Percentiles rank a stretch among this genome's conserved stretches.
Conservation (phyloP, 2,329 filamentous ascomycete species). For the Hypoxylon sp. region DNA sequence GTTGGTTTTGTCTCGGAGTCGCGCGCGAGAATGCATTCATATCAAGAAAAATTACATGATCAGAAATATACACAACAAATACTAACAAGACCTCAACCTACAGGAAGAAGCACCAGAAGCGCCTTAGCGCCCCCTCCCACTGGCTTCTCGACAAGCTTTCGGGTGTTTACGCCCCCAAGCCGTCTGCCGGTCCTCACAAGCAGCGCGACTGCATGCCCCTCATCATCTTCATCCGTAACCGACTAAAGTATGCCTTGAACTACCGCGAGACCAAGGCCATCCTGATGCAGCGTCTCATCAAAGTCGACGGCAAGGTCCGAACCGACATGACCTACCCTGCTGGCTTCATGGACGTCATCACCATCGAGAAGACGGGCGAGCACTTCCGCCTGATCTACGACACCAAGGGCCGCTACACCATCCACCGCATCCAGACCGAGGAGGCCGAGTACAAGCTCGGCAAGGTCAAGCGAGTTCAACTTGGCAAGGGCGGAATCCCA, state of each 20-base stretch:
- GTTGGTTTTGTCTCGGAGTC: too few relatives aligned
- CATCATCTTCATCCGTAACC: conserved; percentile 96
- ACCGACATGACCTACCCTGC: conserved; percentile 97
- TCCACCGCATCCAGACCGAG: conserved; percentile 98
- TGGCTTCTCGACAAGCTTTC: conserved; percentile 99
- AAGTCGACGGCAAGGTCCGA: conserved; percentile 99
- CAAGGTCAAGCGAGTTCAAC: conserved; percentile 99
- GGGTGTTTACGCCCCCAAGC: conserved; percentile 80
- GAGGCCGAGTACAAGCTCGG: conserved; percentile 99
- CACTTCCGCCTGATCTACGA: conserved; percentile 99
- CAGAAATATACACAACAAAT: conserved; percentile 6
- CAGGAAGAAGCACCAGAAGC: conserved; percentile 99
- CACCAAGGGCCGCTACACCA: conserved; percentile 99
- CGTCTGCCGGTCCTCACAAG: conserved; percentile 94
- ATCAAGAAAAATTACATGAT: too few relatives aligned
- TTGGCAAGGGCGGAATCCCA: conserved; percentile 99
- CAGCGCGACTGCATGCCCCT: conserved; percentile 98
- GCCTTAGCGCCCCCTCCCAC: conserved; percentile 97
- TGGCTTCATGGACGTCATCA: conserved; percentile 99
- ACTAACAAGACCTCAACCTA: conserved; percentile 47
- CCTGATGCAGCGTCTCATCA: conserved; percentile 99
- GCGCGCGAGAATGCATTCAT: too few relatives aligned
- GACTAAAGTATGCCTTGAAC: conserved; percentile 99
- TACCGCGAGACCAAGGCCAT: conserved; percentile 96
- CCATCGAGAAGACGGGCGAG: conserved; percentile 99